These are phyloP conservation scores for Herpetomonas samuelpessoai DNA, from an alignment of 208 protist genomes.

Conservation along the genomic window DNA sequence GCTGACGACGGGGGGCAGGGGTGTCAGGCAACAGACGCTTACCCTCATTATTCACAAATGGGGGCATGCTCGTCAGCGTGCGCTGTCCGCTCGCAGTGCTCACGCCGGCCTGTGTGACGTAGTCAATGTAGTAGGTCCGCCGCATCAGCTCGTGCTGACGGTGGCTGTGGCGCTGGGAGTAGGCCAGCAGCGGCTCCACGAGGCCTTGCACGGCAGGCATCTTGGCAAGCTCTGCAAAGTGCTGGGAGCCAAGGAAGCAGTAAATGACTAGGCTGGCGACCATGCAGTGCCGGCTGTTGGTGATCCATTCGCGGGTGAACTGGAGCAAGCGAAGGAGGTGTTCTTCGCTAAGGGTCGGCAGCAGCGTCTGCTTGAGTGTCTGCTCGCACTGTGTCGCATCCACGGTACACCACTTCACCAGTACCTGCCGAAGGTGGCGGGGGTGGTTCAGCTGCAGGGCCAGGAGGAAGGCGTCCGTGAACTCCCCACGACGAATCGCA, in stretches of 20 bases:
- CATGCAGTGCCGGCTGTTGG: conserved; percentile 79
- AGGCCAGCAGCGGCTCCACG: conserved; percentile 84
- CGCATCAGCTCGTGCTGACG: conserved; percentile 78
- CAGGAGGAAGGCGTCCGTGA: conserved; percentile 74
- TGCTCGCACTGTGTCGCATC: conserved; percentile 57
- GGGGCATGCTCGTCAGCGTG: conserved; percentile 60
- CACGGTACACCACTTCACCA: conserved; percentile 68
- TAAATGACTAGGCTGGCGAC: conserved; percentile 77
- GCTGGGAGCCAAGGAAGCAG: conserved; percentile 52
- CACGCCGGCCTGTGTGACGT: conserved; percentile 54
- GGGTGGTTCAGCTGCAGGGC: conserved; percentile 86
- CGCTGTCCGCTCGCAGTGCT: conserved; percentile 28
- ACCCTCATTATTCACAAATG: conserved; percentile 27
- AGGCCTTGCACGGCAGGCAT: conserved; percentile 55
- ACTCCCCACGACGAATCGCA: conserved; percentile 73
- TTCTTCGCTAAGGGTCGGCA: conserved; percentile 54
- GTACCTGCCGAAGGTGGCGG: conserved; percentile 81
- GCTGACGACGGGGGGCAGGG: background rate
- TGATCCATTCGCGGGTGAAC: conserved; percentile 91
- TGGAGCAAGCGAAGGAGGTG: conserved; percentile 75
- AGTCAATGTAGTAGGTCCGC: conserved; percentile 90
- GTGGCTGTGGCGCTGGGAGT: conserved; percentile 82
- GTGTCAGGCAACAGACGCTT: conserved; percentile 6
- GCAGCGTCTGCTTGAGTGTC: conserved; percentile 46
- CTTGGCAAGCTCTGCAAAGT: conserved; percentile 58